phyloP scores from a whole-genome alignment of 768 basidiomycete species.

The Termitomyces heimii region DNA sequence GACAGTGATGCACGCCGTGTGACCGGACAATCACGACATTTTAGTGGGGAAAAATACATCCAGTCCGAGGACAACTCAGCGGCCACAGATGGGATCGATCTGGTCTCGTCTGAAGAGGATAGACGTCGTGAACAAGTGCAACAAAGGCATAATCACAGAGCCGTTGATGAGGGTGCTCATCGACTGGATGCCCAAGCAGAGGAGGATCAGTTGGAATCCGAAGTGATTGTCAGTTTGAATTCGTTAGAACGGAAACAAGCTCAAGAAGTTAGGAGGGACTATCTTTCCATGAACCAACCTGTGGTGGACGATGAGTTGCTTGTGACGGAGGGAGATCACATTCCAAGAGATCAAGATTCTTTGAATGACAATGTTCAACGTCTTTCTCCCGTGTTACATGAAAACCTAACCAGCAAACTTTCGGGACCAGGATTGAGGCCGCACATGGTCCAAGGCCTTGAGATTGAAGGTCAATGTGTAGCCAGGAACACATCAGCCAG shows the following conservation, averaged over 20 bases:
- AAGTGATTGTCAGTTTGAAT: not conserved
- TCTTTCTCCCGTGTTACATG: not conserved
- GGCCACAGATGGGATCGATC: not conserved
- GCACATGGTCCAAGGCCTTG: not conserved
- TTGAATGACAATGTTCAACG: too few relatives aligned
- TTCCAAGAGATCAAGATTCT: not conserved
- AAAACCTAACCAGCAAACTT: not conserved
- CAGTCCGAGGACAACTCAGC: not conserved
- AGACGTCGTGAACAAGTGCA: not conserved
- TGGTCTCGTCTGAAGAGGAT: not conserved
- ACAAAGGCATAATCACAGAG: not conserved
- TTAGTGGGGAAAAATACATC: not conserved
- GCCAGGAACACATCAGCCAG: not conserved
- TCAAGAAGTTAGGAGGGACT: not conserved
- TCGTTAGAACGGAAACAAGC: not conserved
- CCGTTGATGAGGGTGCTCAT: not conserved
- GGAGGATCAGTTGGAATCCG: not conserved
- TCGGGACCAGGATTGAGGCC: too few relatives aligned
- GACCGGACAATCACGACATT: not conserved
- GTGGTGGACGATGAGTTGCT: not conserved
- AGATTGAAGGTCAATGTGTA: not conserved
- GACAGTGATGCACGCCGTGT: not conserved
- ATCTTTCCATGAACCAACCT: not conserved
- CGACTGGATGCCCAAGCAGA: not conserved
- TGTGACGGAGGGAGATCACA: not conserved